A percentile compares a stretch with the other conserved stretches of the same genome.
These are phyloP conservation scores for Xylaria intraflava DNA, from an alignment of 495 filamentous ascomycete species.

Conservation along the genomic window DNA sequence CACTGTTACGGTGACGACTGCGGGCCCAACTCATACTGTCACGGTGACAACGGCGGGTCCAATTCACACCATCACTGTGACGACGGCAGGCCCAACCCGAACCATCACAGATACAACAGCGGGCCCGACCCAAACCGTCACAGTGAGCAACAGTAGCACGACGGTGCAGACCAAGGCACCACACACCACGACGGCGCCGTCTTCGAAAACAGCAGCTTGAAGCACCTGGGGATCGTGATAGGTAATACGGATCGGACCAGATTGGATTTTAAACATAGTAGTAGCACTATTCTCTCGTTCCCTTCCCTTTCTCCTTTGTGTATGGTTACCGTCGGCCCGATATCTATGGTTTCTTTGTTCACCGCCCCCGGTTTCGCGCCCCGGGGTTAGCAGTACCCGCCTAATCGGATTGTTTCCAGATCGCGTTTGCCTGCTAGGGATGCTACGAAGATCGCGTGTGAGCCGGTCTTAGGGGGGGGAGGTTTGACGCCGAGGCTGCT, in stretches of 20 bases:
- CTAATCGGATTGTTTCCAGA: too few species aligned
- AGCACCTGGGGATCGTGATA: background rate
- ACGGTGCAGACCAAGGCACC: too few species aligned
- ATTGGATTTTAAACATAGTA: background rate
- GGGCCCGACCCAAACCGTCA: background rate
- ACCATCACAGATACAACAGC: background rate
- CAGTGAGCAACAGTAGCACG: background rate
- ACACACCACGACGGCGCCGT: background rate
- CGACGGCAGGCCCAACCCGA: too few species aligned
- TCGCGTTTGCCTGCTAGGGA: too few species aligned
- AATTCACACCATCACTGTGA: background rate
- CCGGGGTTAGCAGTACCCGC: too few species aligned
- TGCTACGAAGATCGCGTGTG: too few species aligned
- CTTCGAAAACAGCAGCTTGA: too few species aligned
- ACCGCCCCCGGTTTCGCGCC: too few species aligned
- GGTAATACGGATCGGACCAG: background rate
- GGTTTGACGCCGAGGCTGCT: too few species aligned
- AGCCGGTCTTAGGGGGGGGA: too few species aligned
- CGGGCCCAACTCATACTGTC: too few species aligned
- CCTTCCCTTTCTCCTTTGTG: background rate
- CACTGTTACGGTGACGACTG: too few species aligned
- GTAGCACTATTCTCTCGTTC: background rate
- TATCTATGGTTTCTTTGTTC: background rate
- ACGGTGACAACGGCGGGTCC: background rate
- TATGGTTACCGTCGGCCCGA: background rate